Conservation (phyloP, 2,329 filamentous ascomycete genomes). For the Dactylellina haptotyla region DNA sequence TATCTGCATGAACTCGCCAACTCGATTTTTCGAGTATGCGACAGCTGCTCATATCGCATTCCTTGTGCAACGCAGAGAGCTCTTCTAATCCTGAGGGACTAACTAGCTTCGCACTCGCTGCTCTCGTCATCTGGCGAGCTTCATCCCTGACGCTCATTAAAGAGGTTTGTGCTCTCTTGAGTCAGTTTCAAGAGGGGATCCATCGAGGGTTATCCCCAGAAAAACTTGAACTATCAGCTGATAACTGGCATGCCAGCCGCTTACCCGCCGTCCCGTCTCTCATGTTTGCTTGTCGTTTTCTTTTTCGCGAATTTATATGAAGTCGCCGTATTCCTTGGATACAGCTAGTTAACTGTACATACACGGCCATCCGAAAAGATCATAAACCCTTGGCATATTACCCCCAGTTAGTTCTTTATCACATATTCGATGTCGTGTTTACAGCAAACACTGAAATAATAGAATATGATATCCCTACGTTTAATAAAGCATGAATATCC, state of each 20-base stretch:
- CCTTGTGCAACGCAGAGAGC: background rate
- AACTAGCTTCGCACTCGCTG: background rate
- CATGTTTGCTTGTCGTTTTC: constrained; percentile 7
- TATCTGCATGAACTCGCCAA: too few relatives aligned
- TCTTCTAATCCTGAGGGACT: constrained; percentile 2
- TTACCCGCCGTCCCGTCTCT: constrained; percentile 40
- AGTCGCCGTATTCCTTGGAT: too few relatives aligned
- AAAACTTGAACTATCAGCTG: constrained; percentile 39
- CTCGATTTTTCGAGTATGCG: background rate
- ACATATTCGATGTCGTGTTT: constrained; percentile 7
- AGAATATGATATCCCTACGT: constrained; percentile 21
- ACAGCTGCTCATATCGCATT: background rate
- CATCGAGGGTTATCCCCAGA: constrained; percentile 15
- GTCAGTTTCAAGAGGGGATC: constrained; percentile 31
- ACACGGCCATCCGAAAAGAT: too few relatives aligned
- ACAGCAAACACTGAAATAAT: constrained; percentile 1
- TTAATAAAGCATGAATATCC: constrained; percentile 5
- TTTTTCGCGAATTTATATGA: too few relatives aligned
- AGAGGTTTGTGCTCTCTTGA: constrained; percentile 21
- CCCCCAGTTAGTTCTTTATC: background rate
- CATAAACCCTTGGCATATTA: too few relatives aligned
- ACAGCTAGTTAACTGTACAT: too few relatives aligned
- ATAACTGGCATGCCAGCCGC: constrained; percentile 33
- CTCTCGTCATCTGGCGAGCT: background rate
- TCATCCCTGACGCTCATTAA: constrained; percentile 21